Base-by-base conservation (phyloP, 2,329 filamentous ascomycete genomes). In the Colletotrichum tamarilloi region DNA sequence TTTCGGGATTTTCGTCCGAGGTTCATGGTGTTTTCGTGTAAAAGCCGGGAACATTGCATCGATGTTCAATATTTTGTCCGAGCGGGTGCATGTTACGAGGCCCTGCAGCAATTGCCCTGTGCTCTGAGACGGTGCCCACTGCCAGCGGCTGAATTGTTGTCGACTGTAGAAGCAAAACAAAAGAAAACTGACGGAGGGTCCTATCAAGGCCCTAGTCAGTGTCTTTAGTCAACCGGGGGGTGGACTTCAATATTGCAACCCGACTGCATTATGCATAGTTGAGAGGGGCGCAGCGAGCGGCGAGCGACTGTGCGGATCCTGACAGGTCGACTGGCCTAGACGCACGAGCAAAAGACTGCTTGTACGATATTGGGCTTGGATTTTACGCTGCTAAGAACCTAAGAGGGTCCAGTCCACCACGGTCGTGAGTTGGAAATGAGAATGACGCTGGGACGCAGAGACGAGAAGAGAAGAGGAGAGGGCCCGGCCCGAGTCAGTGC, bases 291-390 rank as follows among this genome's bases (percentile, higher is more conserved):
- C 42, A 49, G 42, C 42, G 19, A 42, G 38, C 19, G 19, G 8
- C 42, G 42, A 68, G 52, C 22, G 7, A n/a, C 53, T 42, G 32
- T 12, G n/a, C 69, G 59, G 19, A 38, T 57, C n/a, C 35, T 69
- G 70, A 68, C 67, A 71, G 56, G 46, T 49, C 30, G 32, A 30
- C 66, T 55, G 28, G 26, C 22, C 59, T 70, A 42, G 53, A 55
- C 32, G 32, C 42, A 63, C 55, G 42, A 69, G 53, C 53, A 26
- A 64, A 32, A 55, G 53, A 35, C 24, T 49, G 53, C 49, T 60
- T 24, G 19, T 26, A 11, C 53, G 55, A 60, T 46, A 19, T 56
- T 26, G 12, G 32, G 24, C 46, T 16, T 24, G 59, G 3, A 35
- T 4, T 49, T 53, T 35, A 4, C 12, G 46, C 32, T 63, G 4